These are phyloP conservation scores for Garcileccinum viscosum DNA, from an alignment of 1,284 basidiomycete genomes.

Conservation along the genomic window DNA sequence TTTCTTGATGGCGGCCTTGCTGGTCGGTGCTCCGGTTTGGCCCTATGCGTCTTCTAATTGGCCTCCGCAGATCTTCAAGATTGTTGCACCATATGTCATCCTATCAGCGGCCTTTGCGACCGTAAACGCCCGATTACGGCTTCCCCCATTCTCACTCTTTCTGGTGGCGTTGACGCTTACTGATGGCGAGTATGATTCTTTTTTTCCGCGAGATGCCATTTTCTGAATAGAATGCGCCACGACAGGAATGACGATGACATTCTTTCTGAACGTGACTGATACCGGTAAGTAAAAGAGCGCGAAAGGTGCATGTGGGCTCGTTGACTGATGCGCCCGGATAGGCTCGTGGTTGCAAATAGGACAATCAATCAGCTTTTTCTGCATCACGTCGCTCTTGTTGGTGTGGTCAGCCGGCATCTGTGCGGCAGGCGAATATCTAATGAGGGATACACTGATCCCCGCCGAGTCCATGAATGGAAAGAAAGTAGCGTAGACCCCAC, in stretches of 20 bases:
- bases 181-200: conserved; percentile 57
- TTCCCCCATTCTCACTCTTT: conserved; percentile 81
- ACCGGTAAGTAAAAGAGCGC: conserved; percentile 52
- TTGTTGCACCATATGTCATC: conserved; percentile 81
- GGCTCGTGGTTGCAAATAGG: conserved; percentile 92
- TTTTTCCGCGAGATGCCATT: not conserved
- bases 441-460: conserved; percentile 45
- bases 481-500: conserved; percentile 34
- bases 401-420: conserved; percentile 82
- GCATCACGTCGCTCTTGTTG: conserved; percentile 80
- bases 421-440: conserved; percentile 70
- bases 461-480: conserved; percentile 20
- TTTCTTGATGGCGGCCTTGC: conserved; percentile 80
- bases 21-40: conserved; percentile 51
- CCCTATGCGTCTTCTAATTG: not conserved
- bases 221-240: conserved; percentile 10
- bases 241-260: conserved; percentile 78
- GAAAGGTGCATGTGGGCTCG: not conserved
- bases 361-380: conserved; percentile 88
- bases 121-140: conserved; percentile 66
- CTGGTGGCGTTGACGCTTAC: conserved; percentile 76
- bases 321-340: conserved; percentile 30
- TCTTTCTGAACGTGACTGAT: conserved; percentile 86
- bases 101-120: conserved; percentile 72
- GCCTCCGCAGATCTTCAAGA: conserved; percentile 74